Conservation (phyloP, 2,329 filamentous ascomycete species). For the Sarocladium strictum region DNA sequence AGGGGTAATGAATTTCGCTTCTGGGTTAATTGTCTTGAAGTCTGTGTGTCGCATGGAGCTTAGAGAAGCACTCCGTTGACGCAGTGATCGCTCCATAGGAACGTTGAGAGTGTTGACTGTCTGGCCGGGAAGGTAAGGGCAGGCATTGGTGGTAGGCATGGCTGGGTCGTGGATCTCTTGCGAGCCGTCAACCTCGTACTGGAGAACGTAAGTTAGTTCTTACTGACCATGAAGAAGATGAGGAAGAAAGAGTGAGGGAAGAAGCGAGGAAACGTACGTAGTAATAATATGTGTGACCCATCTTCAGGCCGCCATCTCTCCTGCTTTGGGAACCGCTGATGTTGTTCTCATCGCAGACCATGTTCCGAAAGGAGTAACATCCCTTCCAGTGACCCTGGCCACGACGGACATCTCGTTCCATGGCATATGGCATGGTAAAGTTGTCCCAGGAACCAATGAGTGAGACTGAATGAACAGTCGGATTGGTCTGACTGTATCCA, state of each 20-base stretch:
- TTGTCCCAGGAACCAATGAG: slow-evolving; percentile 95
- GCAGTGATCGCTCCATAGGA: slow-evolving; percentile 59
- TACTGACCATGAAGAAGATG: slow-evolving; percentile 9
- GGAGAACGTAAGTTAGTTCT: slow-evolving; percentile 9
- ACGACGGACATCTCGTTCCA: slow-evolving; percentile 73
- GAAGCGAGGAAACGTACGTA: slow-evolving; percentile 57
- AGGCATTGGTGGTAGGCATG: slow-evolving; percentile 68
- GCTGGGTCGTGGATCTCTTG: slow-evolving; percentile 69
- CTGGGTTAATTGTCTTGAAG: slow-evolving; percentile 70
- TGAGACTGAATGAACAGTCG: slow-evolving; percentile 63
- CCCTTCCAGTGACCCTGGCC: slow-evolving; percentile 77
- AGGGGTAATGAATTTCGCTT: slow-evolving; percentile 68
- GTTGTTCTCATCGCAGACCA: slow-evolving; percentile 68
- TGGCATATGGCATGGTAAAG: slow-evolving; percentile 70
- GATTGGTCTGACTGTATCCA: slow-evolving; percentile 48
- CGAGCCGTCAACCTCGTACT: slow-evolving; percentile 81
- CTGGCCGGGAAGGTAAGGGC: slow-evolving; percentile 84
- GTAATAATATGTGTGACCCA: slow-evolving; percentile 94
- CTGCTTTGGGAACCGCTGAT: slow-evolving; percentile 32
- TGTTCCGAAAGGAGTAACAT: slow-evolving; percentile 80
- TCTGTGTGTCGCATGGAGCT: slow-evolving; percentile 52
- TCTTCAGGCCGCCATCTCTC: slow-evolving; percentile 76
- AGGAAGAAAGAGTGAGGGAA: slow-evolving; percentile 3
- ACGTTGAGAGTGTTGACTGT: slow-evolving; percentile 78
- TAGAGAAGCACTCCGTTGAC: slow-evolving; percentile 59